Evolutionary conservation across 2,329 filamentous ascomycete species (phyloP).

Genomic region (Talaromyces sp.): DNA sequence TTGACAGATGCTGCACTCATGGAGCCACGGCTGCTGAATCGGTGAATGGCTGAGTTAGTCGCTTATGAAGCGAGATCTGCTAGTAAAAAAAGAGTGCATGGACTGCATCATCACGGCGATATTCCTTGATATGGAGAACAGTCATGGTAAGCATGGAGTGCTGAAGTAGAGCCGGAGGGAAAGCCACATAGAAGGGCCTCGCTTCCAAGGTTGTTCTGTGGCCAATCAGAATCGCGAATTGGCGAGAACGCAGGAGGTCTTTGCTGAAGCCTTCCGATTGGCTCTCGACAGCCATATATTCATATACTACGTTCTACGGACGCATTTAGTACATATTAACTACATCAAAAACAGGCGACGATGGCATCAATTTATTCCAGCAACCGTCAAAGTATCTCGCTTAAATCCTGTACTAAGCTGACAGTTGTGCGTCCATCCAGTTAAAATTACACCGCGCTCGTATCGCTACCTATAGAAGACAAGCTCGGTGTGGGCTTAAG

Average conservation of each 20-base stretch:
- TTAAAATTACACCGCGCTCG: slow-evolving; percentile 1
- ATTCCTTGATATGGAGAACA: neutral
- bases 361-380: neutral
- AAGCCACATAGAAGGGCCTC: slow-evolving; percentile 3
- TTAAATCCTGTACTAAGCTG: neutral
- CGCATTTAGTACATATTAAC: too few species aligned
- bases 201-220: slow-evolving; percentile 11
- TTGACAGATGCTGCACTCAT: neutral
- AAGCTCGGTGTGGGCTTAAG: neutral
- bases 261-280: slow-evolving; percentile 10
- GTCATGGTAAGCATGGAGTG: neutral
- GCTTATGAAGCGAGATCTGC: slow-evolving; percentile 4
- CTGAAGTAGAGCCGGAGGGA: neutral
- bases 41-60: neutral
- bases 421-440: neutral
- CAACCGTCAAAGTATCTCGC: neutral
- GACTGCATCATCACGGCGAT: neutral
- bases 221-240: slow-evolving; percentile 36
- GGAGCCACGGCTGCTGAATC: neutral
- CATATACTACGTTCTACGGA: neutral
- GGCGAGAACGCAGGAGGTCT: slow-evolving; percentile 27
- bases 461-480: neutral
- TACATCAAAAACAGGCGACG: neutral
- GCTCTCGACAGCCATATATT: neutral
- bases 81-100: neutral